phyloP scores from a whole-genome alignment of 148 eudicot genomes.

The Rhododendron ferrugineum region DNA sequence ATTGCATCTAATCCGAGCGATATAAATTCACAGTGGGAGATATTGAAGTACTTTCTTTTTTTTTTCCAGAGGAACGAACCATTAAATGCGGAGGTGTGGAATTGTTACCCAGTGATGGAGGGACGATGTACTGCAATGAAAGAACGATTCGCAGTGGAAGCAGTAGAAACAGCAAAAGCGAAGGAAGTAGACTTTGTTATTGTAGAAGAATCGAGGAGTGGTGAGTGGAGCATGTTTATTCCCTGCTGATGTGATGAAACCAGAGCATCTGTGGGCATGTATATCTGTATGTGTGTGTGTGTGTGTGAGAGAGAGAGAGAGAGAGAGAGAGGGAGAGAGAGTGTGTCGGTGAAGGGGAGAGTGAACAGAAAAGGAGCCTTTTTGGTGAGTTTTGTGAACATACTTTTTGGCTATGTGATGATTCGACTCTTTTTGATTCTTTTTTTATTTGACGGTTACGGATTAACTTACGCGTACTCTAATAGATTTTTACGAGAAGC shows the following conservation, averaged over 20 bases:
- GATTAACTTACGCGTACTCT: no score
- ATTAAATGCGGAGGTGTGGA: not conserved
- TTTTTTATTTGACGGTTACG: no score
- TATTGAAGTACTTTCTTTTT: not conserved
- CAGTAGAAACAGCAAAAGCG: conserved; percentile 9
- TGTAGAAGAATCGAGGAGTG: conserved; percentile 9
- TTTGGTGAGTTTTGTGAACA: not conserved
- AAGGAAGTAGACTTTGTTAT: conserved; percentile 8
- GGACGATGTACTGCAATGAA: not conserved
- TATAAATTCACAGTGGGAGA: not conserved
- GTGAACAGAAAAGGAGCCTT: not conserved
- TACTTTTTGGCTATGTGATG: no score
- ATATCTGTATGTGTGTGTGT: not conserved
- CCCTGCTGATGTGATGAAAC: not conserved
- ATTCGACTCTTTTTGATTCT: no score
- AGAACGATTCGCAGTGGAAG: not conserved
- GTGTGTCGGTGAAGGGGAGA: no score
- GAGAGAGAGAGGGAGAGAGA: not conserved
- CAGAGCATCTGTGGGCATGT: conserved; percentile 4
- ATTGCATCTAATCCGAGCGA: not conserved
- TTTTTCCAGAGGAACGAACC: not conserved
- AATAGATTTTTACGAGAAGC: no score
- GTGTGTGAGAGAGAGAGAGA: not conserved
- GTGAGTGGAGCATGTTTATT: conserved; percentile 26
- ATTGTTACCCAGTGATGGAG: conserved; percentile 22